Evolutionary conservation across 768 basidiomycete species (phyloP).

Genomic region (Steccherinum ochraceum): DNA sequence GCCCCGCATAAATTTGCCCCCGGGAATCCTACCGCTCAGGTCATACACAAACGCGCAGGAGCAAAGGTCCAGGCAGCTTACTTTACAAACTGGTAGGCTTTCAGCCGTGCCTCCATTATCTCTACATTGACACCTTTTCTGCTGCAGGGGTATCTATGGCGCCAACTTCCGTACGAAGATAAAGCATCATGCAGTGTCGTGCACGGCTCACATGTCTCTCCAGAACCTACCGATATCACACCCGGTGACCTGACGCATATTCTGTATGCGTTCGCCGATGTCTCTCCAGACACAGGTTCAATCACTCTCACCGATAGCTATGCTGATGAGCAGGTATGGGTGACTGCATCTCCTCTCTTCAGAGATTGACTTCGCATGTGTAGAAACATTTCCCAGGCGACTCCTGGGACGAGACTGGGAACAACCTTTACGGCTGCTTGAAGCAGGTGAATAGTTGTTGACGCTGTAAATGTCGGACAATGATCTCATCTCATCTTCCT

Average conservation of each 20-base stretch:
- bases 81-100: constrained; percentile 46
- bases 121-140: not conserved
- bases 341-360: not conserved
- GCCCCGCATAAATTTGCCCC: constrained; percentile 28
- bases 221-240: constrained; percentile 62
- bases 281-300: constrained; percentile 50
- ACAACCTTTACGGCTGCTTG: constrained; percentile 75
- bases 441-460: too few species aligned
- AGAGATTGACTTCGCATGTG: constrained; percentile 1
- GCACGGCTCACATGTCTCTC: not conserved
- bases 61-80: constrained; percentile 32
- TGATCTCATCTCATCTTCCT: constrained; percentile 1
- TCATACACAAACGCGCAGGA: constrained; percentile 32
- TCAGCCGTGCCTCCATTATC: not conserved
- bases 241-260: constrained; percentile 64
- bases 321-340: constrained; percentile 61
- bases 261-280: constrained; percentile 76
- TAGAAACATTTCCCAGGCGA: constrained; percentile 71
- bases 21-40: constrained; percentile 28
- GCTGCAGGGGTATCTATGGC: constrained; percentile 23
- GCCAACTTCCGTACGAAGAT: constrained; percentile 23
- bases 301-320: constrained; percentile 67
- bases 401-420: constrained; percentile 68
- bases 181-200: not conserved
- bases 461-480: too few species aligned